These are phyloP conservation scores for Diaporthe batatas DNA, from an alignment of 2,329 filamentous ascomycete species.

Conservation along the genomic window DNA sequence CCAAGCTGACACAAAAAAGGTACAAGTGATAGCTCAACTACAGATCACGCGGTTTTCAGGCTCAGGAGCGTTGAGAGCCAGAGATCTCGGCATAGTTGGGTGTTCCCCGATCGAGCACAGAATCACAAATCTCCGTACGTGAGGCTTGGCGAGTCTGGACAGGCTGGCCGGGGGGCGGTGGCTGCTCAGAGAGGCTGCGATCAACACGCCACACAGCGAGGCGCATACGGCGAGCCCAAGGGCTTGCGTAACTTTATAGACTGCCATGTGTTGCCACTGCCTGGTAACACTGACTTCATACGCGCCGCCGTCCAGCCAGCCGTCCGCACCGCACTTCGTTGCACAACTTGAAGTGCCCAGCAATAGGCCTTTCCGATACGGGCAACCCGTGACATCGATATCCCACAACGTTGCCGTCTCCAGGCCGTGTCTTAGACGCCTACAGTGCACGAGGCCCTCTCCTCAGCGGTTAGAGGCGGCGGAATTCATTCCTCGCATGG, in stretches of 20 bases:
- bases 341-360: not conserved
- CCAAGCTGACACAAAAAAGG: not conserved
- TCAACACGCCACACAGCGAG: not conserved
- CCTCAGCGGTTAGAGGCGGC: not conserved
- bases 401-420: not conserved
- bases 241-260: not conserved
- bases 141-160: not conserved
- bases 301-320: not conserved
- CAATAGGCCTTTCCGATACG: not conserved
- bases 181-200: not conserved
- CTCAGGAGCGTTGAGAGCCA: not conserved
- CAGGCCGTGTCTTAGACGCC: slow-evolving; percentile 1
- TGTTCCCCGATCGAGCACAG: not conserved
- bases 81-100: not conserved
- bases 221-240: not conserved
- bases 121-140: not conserved
- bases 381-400: not conserved
- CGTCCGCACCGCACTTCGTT: not conserved
- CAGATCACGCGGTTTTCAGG: not conserved
- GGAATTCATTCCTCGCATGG: slow-evolving; percentile 5
- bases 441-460: not conserved
- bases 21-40: not conserved
- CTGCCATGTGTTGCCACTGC: not conserved
- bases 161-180: not conserved
- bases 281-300: not conserved